Evolutionary conservation across 2,329 filamentous ascomycete species (phyloP).

Genomic region (Fusarium floridanum): DNA sequence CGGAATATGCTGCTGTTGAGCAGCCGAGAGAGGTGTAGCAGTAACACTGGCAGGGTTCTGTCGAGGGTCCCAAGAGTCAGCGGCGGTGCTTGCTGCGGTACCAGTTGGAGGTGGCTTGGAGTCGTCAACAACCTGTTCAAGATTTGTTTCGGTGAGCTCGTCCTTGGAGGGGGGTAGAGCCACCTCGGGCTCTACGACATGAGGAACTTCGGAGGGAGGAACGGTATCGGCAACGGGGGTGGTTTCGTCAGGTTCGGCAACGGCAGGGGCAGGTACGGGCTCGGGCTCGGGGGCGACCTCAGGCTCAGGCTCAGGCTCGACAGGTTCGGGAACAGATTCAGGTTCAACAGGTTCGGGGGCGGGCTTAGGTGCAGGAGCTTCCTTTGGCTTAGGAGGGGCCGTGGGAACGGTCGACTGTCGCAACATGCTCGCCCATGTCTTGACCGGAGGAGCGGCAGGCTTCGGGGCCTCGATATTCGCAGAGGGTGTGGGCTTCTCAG

Average conservation of each 20-base stretch:
- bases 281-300: conserved; percentile 47
- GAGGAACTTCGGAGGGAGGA: conserved; percentile 38
- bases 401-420: conserved; percentile 70
- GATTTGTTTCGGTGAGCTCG: conserved; percentile 89
- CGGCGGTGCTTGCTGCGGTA: conserved; percentile 89
- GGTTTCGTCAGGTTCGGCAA: conserved; percentile 39
- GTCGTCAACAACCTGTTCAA: conserved; percentile 88
- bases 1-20: conserved; percentile 71
- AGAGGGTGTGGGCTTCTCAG: conserved; percentile 49
- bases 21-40: conserved; percentile 74
- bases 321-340: conserved; percentile 55
- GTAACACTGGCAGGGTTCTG: conserved; percentile 69
- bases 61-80: conserved; percentile 85
- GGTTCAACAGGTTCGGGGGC: conserved; percentile 47
- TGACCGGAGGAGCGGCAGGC: conserved; percentile 58
- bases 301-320: conserved; percentile 52
- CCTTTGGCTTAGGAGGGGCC: conserved; percentile 67
- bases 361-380: conserved; percentile 61
- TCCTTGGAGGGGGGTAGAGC: conserved; percentile 79
- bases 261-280: conserved; percentile 48
- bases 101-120: conserved; percentile 83
- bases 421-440: conserved; percentile 84
- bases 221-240: conserved; percentile 52
- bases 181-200: conserved; percentile 52
- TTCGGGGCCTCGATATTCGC: conserved; percentile 54